phyloP scores from a whole-genome alignment of 2,329 filamentous ascomycete species.

The Clonostachys solani region DNA sequence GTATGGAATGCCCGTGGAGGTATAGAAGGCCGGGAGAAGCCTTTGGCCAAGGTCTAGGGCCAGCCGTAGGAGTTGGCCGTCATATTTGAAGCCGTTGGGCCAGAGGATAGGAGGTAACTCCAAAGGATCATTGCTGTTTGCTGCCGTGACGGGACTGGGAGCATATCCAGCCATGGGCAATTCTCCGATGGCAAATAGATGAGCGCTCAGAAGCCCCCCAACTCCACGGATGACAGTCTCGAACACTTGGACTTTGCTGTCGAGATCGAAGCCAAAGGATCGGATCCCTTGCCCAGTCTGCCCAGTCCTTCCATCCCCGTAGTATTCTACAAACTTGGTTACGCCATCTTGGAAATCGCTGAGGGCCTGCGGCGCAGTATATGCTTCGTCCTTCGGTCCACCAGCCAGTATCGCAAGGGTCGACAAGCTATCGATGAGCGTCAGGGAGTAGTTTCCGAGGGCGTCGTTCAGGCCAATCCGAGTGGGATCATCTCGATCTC shows the following conservation, averaged over 20 bases:
- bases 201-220: conserved; percentile 85
- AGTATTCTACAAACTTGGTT: conserved; percentile 69
- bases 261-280: conserved; percentile 82
- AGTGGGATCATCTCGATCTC: conserved; percentile 73
- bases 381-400: conserved; percentile 41
- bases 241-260: conserved; percentile 98
- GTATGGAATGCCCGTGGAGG: conserved; percentile 86
- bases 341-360: conserved; percentile 78
- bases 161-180: conserved; percentile 80
- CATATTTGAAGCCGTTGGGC: conserved; percentile 75
- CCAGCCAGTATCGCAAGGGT: conserved; percentile 91
- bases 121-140: conserved; percentile 29
- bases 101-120: conserved; percentile 59
- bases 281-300: conserved; percentile 66
- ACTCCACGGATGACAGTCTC: conserved; percentile 95
- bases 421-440: conserved; percentile 90
- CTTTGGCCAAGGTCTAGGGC: conserved; percentile 81
- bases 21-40: conserved; percentile 88
- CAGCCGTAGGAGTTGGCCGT: conserved; percentile 86
- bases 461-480: conserved; percentile 92
- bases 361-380: conserved; percentile 46
- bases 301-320: conserved; percentile 77
- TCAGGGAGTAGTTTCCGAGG: conserved; percentile 93
- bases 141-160: conserved; percentile 30
- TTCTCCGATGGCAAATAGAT: conserved; percentile 88